Conservation (phyloP, 768 basidiomycete species). For the Leccinum boreale region DNA sequence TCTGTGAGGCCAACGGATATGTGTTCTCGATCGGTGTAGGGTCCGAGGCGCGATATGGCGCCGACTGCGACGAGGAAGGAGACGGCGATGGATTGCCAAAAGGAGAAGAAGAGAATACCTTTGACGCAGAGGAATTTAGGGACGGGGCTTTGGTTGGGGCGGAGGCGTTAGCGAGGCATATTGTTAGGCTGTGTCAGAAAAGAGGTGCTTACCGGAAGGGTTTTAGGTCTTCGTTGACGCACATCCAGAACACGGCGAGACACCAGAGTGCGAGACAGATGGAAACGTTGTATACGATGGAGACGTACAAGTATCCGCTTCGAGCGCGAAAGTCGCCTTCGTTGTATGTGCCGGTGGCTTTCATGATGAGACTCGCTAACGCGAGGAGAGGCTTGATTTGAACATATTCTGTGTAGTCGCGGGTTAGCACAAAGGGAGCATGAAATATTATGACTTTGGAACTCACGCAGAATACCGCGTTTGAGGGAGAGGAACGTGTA, state of each 20-base stretch:
- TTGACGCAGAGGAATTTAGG: slow-evolving; percentile 99
- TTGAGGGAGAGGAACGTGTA: slow-evolving; percentile 92
- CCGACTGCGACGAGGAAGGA: slow-evolving; percentile 86
- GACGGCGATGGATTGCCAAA: slow-evolving; percentile 91
- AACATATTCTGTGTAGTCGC: slow-evolving; percentile 74
- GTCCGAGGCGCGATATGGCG: slow-evolving; percentile 74
- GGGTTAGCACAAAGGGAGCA: neutral
- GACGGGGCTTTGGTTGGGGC: slow-evolving; percentile 55
- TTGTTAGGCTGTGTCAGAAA: neutral
- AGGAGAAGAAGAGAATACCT: slow-evolving; percentile 96
- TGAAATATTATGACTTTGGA: slow-evolving; percentile 8
- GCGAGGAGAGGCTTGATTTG: slow-evolving; percentile 94
- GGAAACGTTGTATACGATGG: slow-evolving; percentile 78
- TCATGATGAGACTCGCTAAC: slow-evolving; percentile 77
- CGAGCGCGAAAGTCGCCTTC: slow-evolving; percentile 84
- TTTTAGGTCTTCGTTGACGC: slow-evolving; percentile 82
- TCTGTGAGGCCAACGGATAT: slow-evolving; percentile 91
- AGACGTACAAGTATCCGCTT: slow-evolving; percentile 91
- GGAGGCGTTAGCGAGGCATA: neutral
- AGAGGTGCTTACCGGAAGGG: slow-evolving; percentile 66
- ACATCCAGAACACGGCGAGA: slow-evolving; percentile 96
- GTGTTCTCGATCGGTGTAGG: slow-evolving; percentile 83
- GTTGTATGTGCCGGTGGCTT: slow-evolving; percentile 81
- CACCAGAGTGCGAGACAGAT: slow-evolving; percentile 84
- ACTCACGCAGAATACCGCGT: slow-evolving; percentile 85